Base-by-base conservation (phyloP, 257 asterid genomes). In the Salvia rosmarinus region DNA sequence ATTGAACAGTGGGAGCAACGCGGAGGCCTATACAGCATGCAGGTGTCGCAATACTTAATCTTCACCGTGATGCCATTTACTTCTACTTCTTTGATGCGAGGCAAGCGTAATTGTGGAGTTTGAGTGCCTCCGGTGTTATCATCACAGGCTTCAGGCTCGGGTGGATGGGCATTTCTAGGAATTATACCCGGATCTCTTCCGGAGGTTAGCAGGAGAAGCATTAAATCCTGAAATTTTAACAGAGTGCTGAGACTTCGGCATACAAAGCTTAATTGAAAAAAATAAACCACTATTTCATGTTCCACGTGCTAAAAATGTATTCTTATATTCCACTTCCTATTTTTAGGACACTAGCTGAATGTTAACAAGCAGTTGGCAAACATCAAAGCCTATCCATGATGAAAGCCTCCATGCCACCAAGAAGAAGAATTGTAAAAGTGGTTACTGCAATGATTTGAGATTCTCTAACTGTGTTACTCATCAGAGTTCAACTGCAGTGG, bases 21-120 rank as follows among this genome's bases (percentile, higher is more conserved):
- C 13, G 98, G 98, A 79, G 98, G 97, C 52, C 98, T 82, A 74
- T 92, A 92, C 50, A 92, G 97, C 98, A 92, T 90, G 90, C 98
- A 92, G 73, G 98, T 92, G 68, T 92, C 97, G 56, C 98, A 92
- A 64, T 92, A 92, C 84, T 92, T 92, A 55, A 90, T 87, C 85
- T 90, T 92, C 79, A 92, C 92, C 3, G 86, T 79, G 55, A 80
- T 68, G 39, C 98, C 97, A 71, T 92, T 92, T 70, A 92, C 97
- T 64, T 83, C 90, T 42, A 92, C 96, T 79, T 92, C 98, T 78
- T 90, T 90, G 43, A 92, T 77, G 56, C 98, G 97, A 63, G 97
- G 97, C 80, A 92, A 74, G 20, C 96, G 89, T 67, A 87, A 74
- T 70, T 90, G 98, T 50, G 98, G 96, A 51, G 98, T 92, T 79